Base-by-base conservation (phyloP, 352 stramenopile genomes). In the Globisporangium abappressorium region DNA sequence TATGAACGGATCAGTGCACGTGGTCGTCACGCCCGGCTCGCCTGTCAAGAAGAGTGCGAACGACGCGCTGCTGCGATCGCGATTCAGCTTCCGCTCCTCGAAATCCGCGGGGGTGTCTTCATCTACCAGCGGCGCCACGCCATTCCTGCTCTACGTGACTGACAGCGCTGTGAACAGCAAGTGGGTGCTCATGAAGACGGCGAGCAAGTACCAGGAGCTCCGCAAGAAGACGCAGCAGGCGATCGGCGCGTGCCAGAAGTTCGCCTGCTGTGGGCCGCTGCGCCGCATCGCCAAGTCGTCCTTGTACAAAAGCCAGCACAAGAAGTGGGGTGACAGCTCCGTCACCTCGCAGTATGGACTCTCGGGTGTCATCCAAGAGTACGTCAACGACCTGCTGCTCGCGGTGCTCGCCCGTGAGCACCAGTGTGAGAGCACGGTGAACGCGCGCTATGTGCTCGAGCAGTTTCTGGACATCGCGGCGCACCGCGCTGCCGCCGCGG, bases 71-170 rank as follows among this genome's bases (percentile, higher is more conserved):
- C 24, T 57, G 38, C 54, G 61, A 1, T 51, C 60, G 12, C 60
- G 67, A 14, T 72, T 72, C 26, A 33, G 41, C 24, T 65, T 68
- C 47, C 41, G 46, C 46, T 53, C 28, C 26, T 43, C n/a, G 38
- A 62, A 53, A 2, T 26, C 66, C 12, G 12, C 54, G 7, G 53
- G 66, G 0, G 3, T 66, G n/a, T 67, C 62, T 38, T 15, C 67
- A 41, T 41, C 34, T 38, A 4, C 36, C 65, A 43, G 66, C 22
- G 38, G 18, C 12, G 36, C 55, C 5, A 57, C 57, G 34, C 73
- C 80, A 58, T 88, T 91, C 33, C 84, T 95, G 24, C 33, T 92
- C 18, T 95, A 91, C 72, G 80, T 95, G 56, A 89, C 79, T n/a
- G 82, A 95, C 72, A 78, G 71, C 53, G 70, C 82, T 34, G 74